Conservation (phyloP, 2,329 filamentous ascomycete species). For the Sporothrix euskadiensis region DNA sequence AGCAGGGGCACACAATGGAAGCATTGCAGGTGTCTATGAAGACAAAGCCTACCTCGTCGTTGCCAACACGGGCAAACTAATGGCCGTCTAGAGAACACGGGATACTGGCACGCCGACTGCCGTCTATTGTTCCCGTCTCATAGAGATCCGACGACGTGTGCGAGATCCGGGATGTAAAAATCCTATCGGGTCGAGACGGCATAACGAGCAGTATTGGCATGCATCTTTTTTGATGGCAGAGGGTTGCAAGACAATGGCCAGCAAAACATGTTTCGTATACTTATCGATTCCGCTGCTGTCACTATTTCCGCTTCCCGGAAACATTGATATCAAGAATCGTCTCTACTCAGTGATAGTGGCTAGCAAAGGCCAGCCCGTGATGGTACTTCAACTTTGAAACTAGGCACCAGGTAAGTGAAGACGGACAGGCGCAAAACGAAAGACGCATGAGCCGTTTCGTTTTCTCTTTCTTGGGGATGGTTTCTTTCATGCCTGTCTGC, state of each 20-base stretch:
- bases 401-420: neutral
- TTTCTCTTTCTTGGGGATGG: neutral
- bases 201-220: slow-evolving; percentile 1
- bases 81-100: neutral
- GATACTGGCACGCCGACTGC: neutral
- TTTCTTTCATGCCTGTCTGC: neutral
- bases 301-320: neutral
- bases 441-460: neutral
- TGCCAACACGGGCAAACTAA: neutral
- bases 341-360: neutral
- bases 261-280: neutral
- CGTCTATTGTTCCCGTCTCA: neutral
- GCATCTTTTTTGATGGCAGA: neutral
- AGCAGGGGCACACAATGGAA: neutral
- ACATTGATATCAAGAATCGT: neutral
- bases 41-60: neutral
- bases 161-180: neutral
- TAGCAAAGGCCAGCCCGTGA: neutral
- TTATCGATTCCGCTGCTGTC: neutral
- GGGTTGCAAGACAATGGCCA: neutral
- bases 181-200: neutral
- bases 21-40: neutral
- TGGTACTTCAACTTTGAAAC: neutral
- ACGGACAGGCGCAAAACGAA: neutral
- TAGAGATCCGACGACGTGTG: neutral